Conservation (phyloP, 805 yeast genomes). For the Dipodascus albidus region DNA sequence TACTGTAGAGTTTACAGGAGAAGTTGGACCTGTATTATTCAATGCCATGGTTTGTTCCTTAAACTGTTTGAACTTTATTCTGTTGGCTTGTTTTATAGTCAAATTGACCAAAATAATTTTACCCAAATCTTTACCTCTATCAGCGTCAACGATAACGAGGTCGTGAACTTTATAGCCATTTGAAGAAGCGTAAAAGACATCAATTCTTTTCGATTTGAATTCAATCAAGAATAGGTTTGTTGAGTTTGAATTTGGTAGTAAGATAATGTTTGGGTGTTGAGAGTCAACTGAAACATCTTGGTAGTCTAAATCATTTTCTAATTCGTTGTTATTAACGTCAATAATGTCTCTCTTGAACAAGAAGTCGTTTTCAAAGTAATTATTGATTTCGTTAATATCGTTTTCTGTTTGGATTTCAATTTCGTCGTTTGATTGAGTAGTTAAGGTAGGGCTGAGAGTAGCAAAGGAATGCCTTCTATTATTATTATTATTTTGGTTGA, state of each 20-base stretch:
- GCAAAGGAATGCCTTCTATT: constrained; percentile 1
- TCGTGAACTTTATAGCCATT: constrained; percentile 40
- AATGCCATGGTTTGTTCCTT: constrained; percentile 63
- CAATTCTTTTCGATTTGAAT: constrained; percentile 71
- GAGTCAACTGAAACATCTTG: neutral
- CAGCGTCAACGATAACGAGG: constrained; percentile 75
- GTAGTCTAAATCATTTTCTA: neutral
- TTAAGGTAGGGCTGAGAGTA: neutral
- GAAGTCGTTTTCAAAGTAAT: neutral
- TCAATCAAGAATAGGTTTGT: constrained; percentile 46
- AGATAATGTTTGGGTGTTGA: neutral
- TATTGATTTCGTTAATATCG: neutral
- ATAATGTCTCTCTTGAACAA: neutral
- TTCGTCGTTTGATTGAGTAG: neutral
- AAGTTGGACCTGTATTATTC: constrained; percentile 21
- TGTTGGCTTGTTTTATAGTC: constrained; percentile 53
- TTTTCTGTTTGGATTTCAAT: neutral
- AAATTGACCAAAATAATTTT: constrained; percentile 47
- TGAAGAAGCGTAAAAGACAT: constrained; percentile 46
- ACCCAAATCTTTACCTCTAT: constrained; percentile 70
- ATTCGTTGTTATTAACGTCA: neutral
- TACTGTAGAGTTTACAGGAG: constrained; percentile 2
- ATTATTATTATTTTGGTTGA: neutral
- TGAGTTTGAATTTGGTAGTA: constrained; percentile 3
- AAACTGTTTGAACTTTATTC: constrained; percentile 52